Evolutionary conservation across 139 green algal species (phyloP).

Genomic region (Zygnema cylindricum): DNA sequence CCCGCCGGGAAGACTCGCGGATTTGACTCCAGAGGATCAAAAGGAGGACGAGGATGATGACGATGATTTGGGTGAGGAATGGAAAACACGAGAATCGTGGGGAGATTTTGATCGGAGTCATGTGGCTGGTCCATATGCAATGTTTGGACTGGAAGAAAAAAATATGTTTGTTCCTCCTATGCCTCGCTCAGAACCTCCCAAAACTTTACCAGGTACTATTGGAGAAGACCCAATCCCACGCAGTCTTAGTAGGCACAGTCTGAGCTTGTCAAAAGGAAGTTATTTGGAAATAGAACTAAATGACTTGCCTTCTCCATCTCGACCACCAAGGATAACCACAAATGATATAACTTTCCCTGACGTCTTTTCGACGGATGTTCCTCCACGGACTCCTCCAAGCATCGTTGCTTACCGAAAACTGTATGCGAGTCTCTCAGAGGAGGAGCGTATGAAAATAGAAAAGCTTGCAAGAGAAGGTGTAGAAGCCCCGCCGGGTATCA

Average conservation of each 20-base stretch:
- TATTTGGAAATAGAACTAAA: not conserved
- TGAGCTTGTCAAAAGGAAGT: not conserved
- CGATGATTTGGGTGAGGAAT: constrained; percentile 24
- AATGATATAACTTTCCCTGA: not conserved
- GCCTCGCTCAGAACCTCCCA: not conserved
- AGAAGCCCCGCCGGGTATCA: not conserved
- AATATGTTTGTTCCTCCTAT: not conserved
- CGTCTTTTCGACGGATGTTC: not conserved
- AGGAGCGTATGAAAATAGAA: not conserved
- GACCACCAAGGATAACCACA: not conserved
- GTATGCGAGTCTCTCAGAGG: not conserved
- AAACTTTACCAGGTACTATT: not conserved
- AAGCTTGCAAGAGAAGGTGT: not conserved
- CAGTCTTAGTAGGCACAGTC: not conserved
- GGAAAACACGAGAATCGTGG: not conserved
- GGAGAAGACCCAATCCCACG: not conserved
- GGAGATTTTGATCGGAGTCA: not conserved
- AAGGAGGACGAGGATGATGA: constrained; percentile 31
- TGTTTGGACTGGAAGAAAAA: not conserved
- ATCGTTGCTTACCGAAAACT: not conserved
- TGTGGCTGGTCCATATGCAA: not conserved
- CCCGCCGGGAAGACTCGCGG: not conserved
- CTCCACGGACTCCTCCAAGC: not conserved
- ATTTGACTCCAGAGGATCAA: constrained; percentile 13
- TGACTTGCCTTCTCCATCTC: not conserved